Evolutionary conservation across 2,329 filamentous ascomycete genomes (phyloP).

Genomic region (Neonectria punicea): DNA sequence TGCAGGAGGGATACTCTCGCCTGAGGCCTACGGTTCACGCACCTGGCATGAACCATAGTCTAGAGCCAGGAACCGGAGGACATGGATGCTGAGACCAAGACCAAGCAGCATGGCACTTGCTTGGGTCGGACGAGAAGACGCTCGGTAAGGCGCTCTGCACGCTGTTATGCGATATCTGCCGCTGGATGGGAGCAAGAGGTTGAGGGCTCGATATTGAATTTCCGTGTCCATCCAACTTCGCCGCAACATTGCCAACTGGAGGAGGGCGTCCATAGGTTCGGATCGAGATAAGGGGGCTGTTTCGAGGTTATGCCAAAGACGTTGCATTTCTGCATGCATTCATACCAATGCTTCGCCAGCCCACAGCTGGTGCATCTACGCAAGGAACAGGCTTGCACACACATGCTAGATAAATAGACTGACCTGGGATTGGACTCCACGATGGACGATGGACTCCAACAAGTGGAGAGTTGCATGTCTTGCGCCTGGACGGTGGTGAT

Average conservation of each 20-base stretch:
- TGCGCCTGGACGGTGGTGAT: not conserved
- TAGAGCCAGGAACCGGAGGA: not conserved
- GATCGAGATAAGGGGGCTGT: not conserved
- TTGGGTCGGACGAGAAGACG: conserved; percentile 1
- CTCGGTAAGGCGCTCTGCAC: not conserved
- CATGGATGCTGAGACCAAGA: not conserved
- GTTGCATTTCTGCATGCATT: not conserved
- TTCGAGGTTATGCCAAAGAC: not conserved
- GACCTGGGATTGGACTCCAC: conserved; percentile 3
- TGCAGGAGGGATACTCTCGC: not conserved
- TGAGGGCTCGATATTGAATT: not conserved
- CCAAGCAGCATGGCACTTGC: not conserved
- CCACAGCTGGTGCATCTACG: not conserved
- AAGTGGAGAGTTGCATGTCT: not conserved
- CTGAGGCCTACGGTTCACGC: not conserved
- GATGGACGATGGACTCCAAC: conserved; percentile 1
- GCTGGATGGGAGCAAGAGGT: not conserved
- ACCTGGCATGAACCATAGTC: not conserved
- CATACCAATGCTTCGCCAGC: not conserved
- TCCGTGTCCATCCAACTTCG: not conserved
- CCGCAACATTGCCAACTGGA: not conserved
- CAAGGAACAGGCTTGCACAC: conserved; percentile 3
- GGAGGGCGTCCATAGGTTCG: not conserved
- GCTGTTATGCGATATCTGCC: not conserved
- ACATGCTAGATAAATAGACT: conserved; percentile 13